Percentiles rank a stretch among this genome's conserved stretches.
Evolutionary conservation across 2,329 filamentous ascomycete species (phyloP).

Genomic region (Pyrenophora teres): DNA sequence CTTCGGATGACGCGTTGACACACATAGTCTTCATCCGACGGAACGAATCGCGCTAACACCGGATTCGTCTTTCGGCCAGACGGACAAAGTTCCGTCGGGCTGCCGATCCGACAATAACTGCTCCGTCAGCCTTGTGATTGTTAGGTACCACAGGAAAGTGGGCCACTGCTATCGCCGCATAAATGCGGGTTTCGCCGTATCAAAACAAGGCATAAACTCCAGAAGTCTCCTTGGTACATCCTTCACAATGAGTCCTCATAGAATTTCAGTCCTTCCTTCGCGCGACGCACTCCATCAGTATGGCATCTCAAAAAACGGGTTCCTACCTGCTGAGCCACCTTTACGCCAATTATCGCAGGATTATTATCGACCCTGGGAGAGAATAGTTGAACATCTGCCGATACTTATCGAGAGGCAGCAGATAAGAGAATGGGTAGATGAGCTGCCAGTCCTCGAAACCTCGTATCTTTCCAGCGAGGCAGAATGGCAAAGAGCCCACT

Average conservation of each 20-base stretch:
- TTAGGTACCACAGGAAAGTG: neutral
- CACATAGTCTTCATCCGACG: constrained; percentile 11
- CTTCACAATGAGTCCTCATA: constrained; percentile 37
- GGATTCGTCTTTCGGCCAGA: constrained; percentile 25
- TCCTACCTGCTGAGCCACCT: constrained; percentile 75
- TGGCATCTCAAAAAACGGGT: constrained; percentile 77
- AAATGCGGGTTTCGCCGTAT: constrained; percentile 25
- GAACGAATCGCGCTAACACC: constrained; percentile 8
- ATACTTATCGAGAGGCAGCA: constrained; percentile 74
- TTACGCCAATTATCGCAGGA: constrained; percentile 74
- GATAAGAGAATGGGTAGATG: constrained; percentile 72
- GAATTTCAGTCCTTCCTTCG: constrained; percentile 28
- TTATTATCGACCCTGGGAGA: constrained; percentile 90
- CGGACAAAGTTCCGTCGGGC: constrained; percentile 9
- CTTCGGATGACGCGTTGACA: constrained; percentile 16
- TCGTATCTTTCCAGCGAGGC: constrained; percentile 73
- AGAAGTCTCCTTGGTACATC: neutral
- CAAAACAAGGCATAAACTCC: constrained; percentile 9
- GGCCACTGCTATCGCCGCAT: constrained; percentile 7
- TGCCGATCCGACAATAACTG: constrained; percentile 6
- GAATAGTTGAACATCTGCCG: constrained; percentile 75
- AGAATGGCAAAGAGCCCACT: constrained; percentile 83
- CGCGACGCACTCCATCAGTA: constrained; percentile 66
- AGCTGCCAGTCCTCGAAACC: constrained; percentile 75
- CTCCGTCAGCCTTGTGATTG: neutral